phyloP scores from a whole-genome alignment of 208 protist species.

The Tetramitus jugosus region DNA sequence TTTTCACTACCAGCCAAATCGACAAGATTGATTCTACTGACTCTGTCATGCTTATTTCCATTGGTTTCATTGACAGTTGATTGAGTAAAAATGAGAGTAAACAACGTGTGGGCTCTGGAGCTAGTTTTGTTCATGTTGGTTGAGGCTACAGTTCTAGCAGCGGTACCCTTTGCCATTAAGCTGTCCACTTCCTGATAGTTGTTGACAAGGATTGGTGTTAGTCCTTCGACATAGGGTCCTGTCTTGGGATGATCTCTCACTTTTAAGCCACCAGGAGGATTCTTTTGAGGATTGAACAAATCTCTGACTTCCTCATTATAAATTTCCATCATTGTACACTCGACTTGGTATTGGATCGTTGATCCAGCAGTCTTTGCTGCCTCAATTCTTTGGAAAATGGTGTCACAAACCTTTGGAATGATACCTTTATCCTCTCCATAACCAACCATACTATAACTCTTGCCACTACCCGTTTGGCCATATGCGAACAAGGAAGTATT shows the following conservation, averaged over 20 bases:
- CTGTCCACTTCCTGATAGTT: slow-evolving; percentile 56
- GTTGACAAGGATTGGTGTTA: slow-evolving; percentile 37
- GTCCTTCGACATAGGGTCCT: slow-evolving; percentile 25
- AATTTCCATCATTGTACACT: slow-evolving; percentile 72
- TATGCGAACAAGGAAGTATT: slow-evolving; percentile 18
- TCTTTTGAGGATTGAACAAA: slow-evolving; percentile 49
- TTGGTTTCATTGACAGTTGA: background rate
- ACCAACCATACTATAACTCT: slow-evolving; percentile 17
- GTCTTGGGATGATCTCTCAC: background rate
- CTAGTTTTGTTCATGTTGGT: slow-evolving; percentile 79
- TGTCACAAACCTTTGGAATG: slow-evolving; percentile 37
- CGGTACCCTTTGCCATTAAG: slow-evolving; percentile 68
- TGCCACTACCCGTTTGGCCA: slow-evolving; percentile 8
- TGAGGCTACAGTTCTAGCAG: slow-evolving; percentile 62
- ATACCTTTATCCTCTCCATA: slow-evolving; percentile 18
- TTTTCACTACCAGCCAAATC: slow-evolving; percentile 23
- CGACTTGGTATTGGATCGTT: slow-evolving; percentile 34
- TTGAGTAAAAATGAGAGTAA: slow-evolving; percentile 67
- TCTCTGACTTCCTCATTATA: slow-evolving; percentile 75
- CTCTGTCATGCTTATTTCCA: background rate
- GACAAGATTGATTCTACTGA: slow-evolving; percentile 25
- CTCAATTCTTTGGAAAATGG: slow-evolving; percentile 32
- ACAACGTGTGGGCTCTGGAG: slow-evolving; percentile 74
- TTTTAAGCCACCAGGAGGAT: background rate
- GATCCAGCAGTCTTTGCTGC: background rate